A percentile compares a stretch with the other conserved stretches of the same genome.
phyloP scores from a whole-genome alignment of 257 asterid species.

The Nicotiana attenuata region DNA sequence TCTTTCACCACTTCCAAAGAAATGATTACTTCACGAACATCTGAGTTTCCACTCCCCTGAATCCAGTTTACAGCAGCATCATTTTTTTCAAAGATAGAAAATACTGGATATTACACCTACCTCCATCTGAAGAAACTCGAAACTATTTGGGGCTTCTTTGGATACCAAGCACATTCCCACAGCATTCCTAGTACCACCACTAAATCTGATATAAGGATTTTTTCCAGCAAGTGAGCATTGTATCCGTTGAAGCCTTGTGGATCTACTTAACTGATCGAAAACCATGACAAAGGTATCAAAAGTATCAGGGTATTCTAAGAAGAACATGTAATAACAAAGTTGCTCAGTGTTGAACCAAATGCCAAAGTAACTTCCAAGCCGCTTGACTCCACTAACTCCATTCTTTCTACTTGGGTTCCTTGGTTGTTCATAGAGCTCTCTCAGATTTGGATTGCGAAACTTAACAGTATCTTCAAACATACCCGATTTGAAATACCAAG shows the following conservation, averaged over 20 bases:
- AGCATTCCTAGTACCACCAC: constrained; percentile 78
- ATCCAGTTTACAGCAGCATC: constrained; percentile 89
- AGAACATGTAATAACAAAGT: constrained; percentile 20
- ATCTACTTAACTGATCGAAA: constrained; percentile 77
- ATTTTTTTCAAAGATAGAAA: constrained; percentile 79
- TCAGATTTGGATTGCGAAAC: too few species aligned
- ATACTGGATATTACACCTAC: constrained; percentile 74
- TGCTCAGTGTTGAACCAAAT: too few species aligned
- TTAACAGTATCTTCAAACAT: too few species aligned
- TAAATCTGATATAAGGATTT: constrained; percentile 59
- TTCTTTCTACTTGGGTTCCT: too few species aligned
- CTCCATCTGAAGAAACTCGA: constrained; percentile 68
- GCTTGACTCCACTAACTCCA: too few species aligned
- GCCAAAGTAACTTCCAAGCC: too few species aligned
- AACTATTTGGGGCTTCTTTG: constrained; percentile 70
- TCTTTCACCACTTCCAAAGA: constrained; percentile 56
- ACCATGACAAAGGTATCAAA: constrained; percentile 55
- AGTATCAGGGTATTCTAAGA: constrained; percentile 74
- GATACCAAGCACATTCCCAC: constrained; percentile 97
- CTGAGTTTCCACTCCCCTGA: constrained; percentile 84
- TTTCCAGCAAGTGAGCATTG: constrained; percentile 68
- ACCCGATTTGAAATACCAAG: too few species aligned
- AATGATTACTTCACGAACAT: constrained; percentile 74
- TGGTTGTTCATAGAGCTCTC: too few species aligned
- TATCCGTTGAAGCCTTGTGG: constrained; percentile 59